Percentiles rank a stretch among this genome's conserved stretches.
Evolutionary conservation across 352 stramenopile genomes (phyloP).

Genomic region (Phytophthora macrochlamydospora): DNA sequence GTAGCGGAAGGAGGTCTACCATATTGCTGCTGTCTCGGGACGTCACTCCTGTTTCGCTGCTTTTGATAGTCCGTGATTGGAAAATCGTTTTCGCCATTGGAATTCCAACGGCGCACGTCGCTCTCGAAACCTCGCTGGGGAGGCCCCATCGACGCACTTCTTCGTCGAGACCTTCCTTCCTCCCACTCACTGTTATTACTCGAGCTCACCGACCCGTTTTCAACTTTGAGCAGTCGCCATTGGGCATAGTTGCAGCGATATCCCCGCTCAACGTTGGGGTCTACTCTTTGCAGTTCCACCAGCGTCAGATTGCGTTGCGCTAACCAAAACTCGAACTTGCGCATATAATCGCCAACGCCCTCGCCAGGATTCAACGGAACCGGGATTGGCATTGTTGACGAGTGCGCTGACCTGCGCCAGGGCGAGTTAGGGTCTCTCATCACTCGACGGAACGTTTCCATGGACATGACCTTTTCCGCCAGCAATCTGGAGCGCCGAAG

Average conservation of each 20-base stretch:
- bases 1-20: no score
- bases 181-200: no score
- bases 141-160: background rate
- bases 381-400: conserved; percentile 14
- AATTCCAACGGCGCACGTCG: background rate
- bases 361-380: conserved; percentile 15
- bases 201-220: background rate
- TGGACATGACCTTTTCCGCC: conserved; percentile 21
- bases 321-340: conserved; percentile 37
- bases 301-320: conserved; percentile 22
- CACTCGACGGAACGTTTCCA: conserved; percentile 14
- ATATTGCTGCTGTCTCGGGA: background rate
- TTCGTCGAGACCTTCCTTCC: background rate
- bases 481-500: conserved; percentile 14
- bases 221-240: conserved; percentile 19
- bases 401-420: conserved; percentile 5
- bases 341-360: conserved; percentile 20
- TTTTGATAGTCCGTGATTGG: background rate
- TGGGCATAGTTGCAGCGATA: conserved; percentile 26
- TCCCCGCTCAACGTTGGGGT: conserved; percentile 14
- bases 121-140: background rate
- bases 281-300: conserved; percentile 8
- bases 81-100: background rate
- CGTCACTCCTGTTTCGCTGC: background rate
- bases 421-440: conserved; percentile 12